phyloP scores from a whole-genome alignment of 1,139 yeast species.

The Candida labiduridarum region DNA sequence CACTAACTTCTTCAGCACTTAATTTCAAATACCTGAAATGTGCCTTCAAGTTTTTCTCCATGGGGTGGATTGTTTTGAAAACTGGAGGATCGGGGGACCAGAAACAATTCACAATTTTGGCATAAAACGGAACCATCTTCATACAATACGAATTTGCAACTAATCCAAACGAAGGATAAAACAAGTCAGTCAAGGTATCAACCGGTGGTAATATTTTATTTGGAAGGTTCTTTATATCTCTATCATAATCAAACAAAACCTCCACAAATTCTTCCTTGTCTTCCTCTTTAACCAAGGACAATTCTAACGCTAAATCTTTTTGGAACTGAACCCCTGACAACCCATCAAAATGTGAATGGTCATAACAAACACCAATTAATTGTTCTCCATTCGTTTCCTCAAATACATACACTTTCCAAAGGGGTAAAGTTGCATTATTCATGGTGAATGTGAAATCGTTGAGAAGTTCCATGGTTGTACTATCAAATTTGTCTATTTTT shows the following conservation, averaged over 20 bases:
- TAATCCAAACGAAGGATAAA: constrained; percentile 11
- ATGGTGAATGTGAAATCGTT: constrained; percentile 20
- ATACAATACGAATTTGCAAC: constrained; percentile 9
- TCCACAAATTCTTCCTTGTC: constrained; percentile 11
- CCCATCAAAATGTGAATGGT: constrained; percentile 43
- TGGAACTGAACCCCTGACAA: constrained; percentile 36
- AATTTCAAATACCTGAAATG: constrained; percentile 21
- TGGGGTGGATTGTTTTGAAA: constrained; percentile 17
- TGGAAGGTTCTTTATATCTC: constrained; percentile 14
- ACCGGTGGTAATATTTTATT: constrained; percentile 11
- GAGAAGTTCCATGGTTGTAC: constrained; percentile 18
- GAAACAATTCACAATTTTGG: constrained; percentile 7
- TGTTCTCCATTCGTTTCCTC: constrained; percentile 20
- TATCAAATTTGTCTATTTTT: constrained; percentile 20
- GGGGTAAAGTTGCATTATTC: constrained; percentile 23
- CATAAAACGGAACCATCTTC: constrained; percentile 14
- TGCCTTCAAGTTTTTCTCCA: constrained; percentile 15
- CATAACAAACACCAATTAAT: constrained; percentile 30
- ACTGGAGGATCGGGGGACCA: constrained; percentile 16
- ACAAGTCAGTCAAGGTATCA: constrained; percentile 18
- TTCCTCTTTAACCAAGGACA: constrained; percentile 11
- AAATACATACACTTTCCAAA: constrained; percentile 34
- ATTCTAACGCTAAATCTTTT: constrained; percentile 26
- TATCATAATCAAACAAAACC: constrained; percentile 14
- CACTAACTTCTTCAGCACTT: constrained; percentile 14